These are phyloP conservation scores for Saturnispora sekii DNA, from an alignment of 805 yeast genomes.

Conservation along the genomic window DNA sequence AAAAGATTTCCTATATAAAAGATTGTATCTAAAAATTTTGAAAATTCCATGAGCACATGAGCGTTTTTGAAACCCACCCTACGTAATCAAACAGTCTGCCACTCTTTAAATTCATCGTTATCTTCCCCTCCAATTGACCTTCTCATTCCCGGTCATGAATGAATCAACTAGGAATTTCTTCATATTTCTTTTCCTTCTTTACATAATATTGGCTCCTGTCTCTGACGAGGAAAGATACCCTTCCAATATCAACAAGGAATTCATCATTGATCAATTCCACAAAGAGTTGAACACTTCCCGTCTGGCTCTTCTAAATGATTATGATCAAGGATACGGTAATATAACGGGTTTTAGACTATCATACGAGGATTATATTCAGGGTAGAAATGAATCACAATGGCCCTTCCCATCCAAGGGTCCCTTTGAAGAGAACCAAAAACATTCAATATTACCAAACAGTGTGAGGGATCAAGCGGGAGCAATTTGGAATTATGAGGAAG, in stretches of 20 bases:
- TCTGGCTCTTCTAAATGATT: slow-evolving; percentile 31
- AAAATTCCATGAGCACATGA: background rate
- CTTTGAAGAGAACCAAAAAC: slow-evolving; percentile 41
- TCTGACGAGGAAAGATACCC: slow-evolving; percentile 23
- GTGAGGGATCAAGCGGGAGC: slow-evolving; percentile 38
- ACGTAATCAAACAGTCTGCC: background rate
- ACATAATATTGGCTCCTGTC: slow-evolving; percentile 34
- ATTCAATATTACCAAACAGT: slow-evolving; percentile 50
- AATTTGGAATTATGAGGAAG: slow-evolving; percentile 41
- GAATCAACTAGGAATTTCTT: slow-evolving; percentile 23
- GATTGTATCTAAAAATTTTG: background rate
- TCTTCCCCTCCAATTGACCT: background rate
- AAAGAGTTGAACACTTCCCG: slow-evolving; percentile 26
- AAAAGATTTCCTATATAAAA: background rate
- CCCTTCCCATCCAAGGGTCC: slow-evolving; percentile 38
- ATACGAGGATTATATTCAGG: slow-evolving; percentile 45
- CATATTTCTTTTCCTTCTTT: slow-evolving; percentile 30
- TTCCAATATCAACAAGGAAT: slow-evolving; percentile 16
- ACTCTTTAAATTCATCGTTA: background rate
- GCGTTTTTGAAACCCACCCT: background rate
- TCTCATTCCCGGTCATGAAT: slow-evolving; percentile 13
- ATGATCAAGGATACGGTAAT: slow-evolving; percentile 51
- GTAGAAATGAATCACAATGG: slow-evolving; percentile 41
- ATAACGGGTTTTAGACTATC: slow-evolving; percentile 64
- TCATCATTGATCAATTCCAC: slow-evolving; percentile 28